Percentiles rank a stretch among this genome's conserved stretches.
These are phyloP conservation scores for Udeniomyces megalosporus DNA, from an alignment of 768 basidiomycete species.

Conservation along the genomic window DNA sequence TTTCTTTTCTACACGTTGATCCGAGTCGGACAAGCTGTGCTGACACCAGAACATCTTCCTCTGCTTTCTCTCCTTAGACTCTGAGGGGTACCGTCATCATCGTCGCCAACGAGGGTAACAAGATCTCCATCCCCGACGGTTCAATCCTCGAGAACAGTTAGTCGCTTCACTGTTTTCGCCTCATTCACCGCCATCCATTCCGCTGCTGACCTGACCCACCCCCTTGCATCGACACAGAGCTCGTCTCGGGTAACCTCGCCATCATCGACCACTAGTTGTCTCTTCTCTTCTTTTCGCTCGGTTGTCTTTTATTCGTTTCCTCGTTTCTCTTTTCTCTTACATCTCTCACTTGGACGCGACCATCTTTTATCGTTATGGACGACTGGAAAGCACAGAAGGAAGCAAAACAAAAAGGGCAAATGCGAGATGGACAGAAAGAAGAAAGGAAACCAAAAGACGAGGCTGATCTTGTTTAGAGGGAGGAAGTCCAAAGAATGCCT, in stretches of 20 bases:
- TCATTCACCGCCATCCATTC: background rate
- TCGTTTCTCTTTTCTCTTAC: background rate
- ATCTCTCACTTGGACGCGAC: too few species aligned
- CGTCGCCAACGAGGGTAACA: slow-evolving; percentile 64
- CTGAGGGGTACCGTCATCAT: slow-evolving; percentile 80
- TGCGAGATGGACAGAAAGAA: too few species aligned
- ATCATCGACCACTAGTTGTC: slow-evolving; percentile 14
- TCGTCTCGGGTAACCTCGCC: slow-evolving; percentile 16
- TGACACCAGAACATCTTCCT: too few species aligned
- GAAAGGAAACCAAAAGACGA: too few species aligned
- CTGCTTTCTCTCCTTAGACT: slow-evolving; percentile 28
- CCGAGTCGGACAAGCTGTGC: too few species aligned
- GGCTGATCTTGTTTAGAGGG: too few species aligned
- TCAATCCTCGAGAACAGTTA: slow-evolving; percentile 57
- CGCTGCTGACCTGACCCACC: too few species aligned
- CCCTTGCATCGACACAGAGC: background rate
- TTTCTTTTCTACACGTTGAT: too few species aligned
- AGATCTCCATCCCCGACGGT: slow-evolving; percentile 70
- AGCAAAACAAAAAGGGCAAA: too few species aligned
- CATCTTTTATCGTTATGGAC: too few species aligned
- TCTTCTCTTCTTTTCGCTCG: background rate
- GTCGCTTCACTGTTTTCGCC: slow-evolving; percentile 17
- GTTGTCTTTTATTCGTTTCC: background rate
- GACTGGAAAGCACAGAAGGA: too few species aligned
- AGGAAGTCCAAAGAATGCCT: too few species aligned